A percentile compares a stretch with the other conserved stretches of the same genome.
These are phyloP conservation scores for Trichosporon ovoides DNA, from an alignment of 1,284 basidiomycete species.

Conservation along the genomic window DNA sequence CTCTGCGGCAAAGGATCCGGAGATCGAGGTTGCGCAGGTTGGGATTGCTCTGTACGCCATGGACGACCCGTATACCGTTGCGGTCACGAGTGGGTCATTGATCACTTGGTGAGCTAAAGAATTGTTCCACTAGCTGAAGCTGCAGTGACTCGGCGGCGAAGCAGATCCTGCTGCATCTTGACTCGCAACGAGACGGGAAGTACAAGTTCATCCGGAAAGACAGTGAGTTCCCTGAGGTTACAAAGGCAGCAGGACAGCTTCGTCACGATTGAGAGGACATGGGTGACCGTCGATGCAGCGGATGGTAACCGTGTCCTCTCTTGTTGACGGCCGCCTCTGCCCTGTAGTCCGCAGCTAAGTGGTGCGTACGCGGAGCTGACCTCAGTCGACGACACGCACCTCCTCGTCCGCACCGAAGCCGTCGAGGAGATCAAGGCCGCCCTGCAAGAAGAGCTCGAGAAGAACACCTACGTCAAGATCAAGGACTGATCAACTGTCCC, in stretches of 20 bases:
- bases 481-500: not conserved
- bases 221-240: conserved; percentile 23
- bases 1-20: not conserved
- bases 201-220: conserved; percentile 39
- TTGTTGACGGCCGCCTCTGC: no score
- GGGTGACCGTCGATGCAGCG: no score
- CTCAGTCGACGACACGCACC: conserved; percentile 39
- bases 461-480: conserved; percentile 42
- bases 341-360: no score
- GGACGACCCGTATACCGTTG: conserved; percentile 22
- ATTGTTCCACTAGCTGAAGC: not conserved
- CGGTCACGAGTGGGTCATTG: conserved; percentile 17
- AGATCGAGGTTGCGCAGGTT: no score
- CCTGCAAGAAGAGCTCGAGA: conserved; percentile 44
- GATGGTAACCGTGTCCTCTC: no score
- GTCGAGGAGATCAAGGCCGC: conserved; percentile 37
- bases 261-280: no score
- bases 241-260: no score
- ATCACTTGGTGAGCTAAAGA: conserved; percentile 16
- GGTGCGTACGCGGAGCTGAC: no score
- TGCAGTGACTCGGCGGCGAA: conserved; percentile 44
- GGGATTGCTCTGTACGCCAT: not conserved
- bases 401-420: conserved; percentile 35
- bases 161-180: conserved; percentile 43
- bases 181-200: conserved; percentile 30